These are phyloP conservation scores for Aspergillus ellipticus DNA, from an alignment of 495 filamentous ascomycete species.

Conservation along the genomic window DNA sequence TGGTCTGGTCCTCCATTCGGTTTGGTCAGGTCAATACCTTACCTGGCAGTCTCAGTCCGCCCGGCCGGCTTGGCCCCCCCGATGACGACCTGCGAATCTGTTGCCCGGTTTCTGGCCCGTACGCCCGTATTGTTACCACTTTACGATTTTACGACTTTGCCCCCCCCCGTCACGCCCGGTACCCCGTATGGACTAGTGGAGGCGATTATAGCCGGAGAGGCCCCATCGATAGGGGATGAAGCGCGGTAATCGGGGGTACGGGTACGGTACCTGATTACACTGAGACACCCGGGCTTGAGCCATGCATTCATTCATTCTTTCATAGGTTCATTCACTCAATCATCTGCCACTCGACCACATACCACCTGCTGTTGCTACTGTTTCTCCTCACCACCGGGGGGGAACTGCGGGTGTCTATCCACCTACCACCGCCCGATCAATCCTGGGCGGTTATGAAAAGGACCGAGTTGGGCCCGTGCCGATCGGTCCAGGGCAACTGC, in stretches of 20 bases:
- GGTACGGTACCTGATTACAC: background rate
- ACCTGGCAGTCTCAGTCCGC: background rate
- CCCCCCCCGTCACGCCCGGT: background rate
- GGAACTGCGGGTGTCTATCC: too few relatives aligned
- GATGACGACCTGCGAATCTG: background rate
- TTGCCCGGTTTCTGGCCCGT: background rate
- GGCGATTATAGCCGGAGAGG: background rate
- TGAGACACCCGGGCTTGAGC: background rate
- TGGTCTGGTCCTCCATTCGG: background rate
- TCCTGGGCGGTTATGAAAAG: too few relatives aligned
- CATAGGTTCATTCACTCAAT: too few relatives aligned
- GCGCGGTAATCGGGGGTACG: constrained; percentile 2
- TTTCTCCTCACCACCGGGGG: too few relatives aligned
- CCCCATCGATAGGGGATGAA: constrained; percentile 6
- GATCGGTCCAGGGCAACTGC: background rate
- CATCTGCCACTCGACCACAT: too few relatives aligned
- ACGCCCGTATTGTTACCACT: too few relatives aligned
- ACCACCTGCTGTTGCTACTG: too few relatives aligned
- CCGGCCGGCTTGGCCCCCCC: background rate
- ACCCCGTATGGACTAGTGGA: background rate
- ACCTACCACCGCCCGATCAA: too few relatives aligned
- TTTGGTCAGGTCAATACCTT: background rate
- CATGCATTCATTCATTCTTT: background rate
- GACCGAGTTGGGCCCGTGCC: background rate
- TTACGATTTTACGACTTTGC: too few relatives aligned